A percentile compares a stretch with the other conserved stretches of the same genome.
These are phyloP conservation scores for Cladorrhinum samala DNA, from an alignment of 495 filamentous ascomycete genomes.

Conservation along the genomic window DNA sequence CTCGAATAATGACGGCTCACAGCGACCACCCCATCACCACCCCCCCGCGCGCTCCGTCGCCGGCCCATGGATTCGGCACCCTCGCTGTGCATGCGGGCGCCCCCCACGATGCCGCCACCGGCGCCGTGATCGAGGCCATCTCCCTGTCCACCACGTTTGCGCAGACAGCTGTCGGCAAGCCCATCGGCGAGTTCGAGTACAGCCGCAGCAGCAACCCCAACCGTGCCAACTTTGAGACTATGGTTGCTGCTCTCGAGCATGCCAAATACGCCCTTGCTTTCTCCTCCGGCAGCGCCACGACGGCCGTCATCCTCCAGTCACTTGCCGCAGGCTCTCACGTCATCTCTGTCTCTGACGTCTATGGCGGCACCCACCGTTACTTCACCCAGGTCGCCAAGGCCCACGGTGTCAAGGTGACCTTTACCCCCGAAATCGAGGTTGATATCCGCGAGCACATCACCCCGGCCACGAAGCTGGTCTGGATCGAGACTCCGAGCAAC, in stretches of 20 bases:
- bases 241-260: conserved; percentile 85
- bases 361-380: conserved; percentile 95
- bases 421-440: conserved; percentile 83
- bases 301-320: conserved; percentile 86
- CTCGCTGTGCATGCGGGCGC: conserved; percentile 89
- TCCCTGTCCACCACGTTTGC: conserved; percentile 92
- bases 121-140: conserved; percentile 92
- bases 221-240: conserved; percentile 84
- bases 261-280: conserved; percentile 92
- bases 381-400: conserved; percentile 97
- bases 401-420: conserved; percentile 91
- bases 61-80: conserved; percentile 69
- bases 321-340: conserved; percentile 90
- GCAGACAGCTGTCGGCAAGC: conserved; percentile 76
- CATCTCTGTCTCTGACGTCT: conserved; percentile 93
- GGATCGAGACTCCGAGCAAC: conserved; percentile 95
- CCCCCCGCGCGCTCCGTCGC: conserved; percentile 36
- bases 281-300: conserved; percentile 89
- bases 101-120: conserved; percentile 82
- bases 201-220: conserved; percentile 89
- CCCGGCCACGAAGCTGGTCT: conserved; percentile 87
- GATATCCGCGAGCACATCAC: conserved; percentile 78
- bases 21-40: conserved; percentile 37
- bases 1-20: conserved; percentile 32
- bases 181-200: conserved; percentile 86